A percentile compares a stretch with the other conserved stretches of the same genome.
These are phyloP conservation scores for Fusarium udum DNA, from an alignment of 2,329 filamentous ascomycete genomes.

Conservation along the genomic window DNA sequence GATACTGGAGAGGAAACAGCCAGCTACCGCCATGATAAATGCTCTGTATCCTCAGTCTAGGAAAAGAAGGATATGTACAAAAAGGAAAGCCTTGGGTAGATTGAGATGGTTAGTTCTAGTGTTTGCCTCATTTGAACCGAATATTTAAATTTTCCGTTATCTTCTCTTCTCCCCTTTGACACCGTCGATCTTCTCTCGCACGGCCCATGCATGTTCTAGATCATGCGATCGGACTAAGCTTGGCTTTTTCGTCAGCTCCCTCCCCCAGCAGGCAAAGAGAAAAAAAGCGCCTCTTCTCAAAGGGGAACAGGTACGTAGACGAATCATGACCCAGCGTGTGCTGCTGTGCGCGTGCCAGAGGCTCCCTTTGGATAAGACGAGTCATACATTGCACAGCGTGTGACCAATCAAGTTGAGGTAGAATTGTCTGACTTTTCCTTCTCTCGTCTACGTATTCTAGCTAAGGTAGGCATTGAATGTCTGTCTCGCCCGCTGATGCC, in stretches of 20 bases:
- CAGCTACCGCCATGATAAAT: neutral
- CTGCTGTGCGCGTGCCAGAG: neutral
- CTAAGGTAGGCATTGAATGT: neutral
- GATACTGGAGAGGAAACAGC: constrained; percentile 27
- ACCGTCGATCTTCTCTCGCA: neutral
- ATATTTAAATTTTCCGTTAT: neutral
- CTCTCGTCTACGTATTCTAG: neutral
- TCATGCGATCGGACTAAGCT: neutral
- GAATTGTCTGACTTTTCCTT: neutral
- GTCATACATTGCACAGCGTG: constrained; percentile 11
- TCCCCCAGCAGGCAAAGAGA: neutral
- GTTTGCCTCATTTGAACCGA: neutral
- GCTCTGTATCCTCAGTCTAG: neutral
- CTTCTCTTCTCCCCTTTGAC: neutral
- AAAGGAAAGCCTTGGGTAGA: neutral
- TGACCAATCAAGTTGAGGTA: constrained; percentile 1
- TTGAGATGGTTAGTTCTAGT: neutral
- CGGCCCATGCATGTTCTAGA: neutral
- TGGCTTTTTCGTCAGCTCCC: neutral
- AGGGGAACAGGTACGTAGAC: neutral
- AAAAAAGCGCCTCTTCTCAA: constrained; percentile 7
- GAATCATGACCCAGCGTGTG: constrained; percentile 5
- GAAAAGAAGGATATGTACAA: neutral
- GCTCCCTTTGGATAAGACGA: constrained; percentile 13
- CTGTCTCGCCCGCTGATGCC: neutral